A percentile compares a stretch with the other conserved stretches of the same genome.
These are phyloP conservation scores for Croton laevigatus DNA, from an alignment of 441 rosid species.

Conservation along the genomic window DNA sequence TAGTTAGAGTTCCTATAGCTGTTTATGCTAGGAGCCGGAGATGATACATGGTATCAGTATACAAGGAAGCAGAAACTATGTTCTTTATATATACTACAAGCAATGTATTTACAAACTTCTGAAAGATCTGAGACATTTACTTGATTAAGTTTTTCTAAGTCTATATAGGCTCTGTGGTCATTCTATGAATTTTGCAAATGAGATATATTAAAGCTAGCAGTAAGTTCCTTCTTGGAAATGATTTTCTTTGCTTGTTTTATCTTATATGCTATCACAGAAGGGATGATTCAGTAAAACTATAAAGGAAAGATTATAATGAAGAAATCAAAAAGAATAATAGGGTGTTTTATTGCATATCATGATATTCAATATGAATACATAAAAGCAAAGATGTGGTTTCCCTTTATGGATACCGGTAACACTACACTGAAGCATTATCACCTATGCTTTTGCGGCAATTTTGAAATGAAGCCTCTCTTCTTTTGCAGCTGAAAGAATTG, in stretches of 20 bases:
- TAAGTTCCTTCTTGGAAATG: not conserved
- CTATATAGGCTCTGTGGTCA: not conserved
- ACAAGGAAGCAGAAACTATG: conserved; percentile 34
- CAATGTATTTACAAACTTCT: not conserved
- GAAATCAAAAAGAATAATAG: not conserved
- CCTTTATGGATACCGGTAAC: not conserved
- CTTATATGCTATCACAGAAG: not conserved
- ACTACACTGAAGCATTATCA: conserved; percentile 4
- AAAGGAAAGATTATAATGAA: not conserved
- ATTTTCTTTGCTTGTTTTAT: conserved; percentile 7
- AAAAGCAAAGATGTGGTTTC: not conserved
- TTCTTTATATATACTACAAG: conserved; percentile 30
- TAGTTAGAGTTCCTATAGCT: conserved; percentile 46
- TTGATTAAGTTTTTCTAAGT: not conserved
- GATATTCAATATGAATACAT: not conserved
- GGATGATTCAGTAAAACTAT: not conserved
- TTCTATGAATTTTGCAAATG: not conserved
- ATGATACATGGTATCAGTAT: conserved; percentile 18
- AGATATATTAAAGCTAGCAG: not conserved
- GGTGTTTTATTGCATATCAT: not conserved
- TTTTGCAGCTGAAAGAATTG: conserved; percentile 26
- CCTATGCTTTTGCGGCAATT: conserved; percentile 20
- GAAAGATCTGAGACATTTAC: not conserved
- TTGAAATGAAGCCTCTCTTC: conserved; percentile 28
- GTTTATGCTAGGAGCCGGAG: conserved; percentile 28